Evolutionary conservation across 768 basidiomycete genomes (phyloP), one percentile per base, ranked within the genome.

Genomic region (Psilocybe cyanescens): DNA sequence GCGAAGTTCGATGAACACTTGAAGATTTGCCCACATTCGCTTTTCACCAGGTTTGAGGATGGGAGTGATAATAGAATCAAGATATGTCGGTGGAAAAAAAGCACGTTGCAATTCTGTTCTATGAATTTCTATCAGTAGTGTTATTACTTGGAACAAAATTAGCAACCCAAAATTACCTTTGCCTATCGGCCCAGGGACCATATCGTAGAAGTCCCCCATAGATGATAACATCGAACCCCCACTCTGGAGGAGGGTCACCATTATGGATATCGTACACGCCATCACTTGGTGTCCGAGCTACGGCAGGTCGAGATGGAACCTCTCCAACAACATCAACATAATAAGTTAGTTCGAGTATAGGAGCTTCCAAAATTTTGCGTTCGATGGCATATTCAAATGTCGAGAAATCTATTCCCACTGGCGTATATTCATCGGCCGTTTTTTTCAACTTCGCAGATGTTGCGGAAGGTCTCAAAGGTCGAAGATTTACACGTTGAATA

Each of bases 121-220:
- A 31, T 9, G 67, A 24, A 12, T 6, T 33, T 50, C 9, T 61
- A 35, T 31, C 47, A 24, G 65, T 37, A 37, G 35, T 30, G 62
- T 31, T 61, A 48, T 62, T 3, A 59, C 4, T n/a, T 33, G 12
- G 51, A 39, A 24, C 30, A 39, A 31, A 55, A 33, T 29, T 24
- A 9, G 30, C 33, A 44, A 46, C 14, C 29, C 24, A 11, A 55
- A 19, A 61, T 67, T 69, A 89, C 92, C 95, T 81, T 74, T 97
- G 97, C 28, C 96, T 83, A 75, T 99, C 97, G 24, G 95, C 91
- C 97, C 97, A 99, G 3, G 97, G 97, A 4, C 97, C 97, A 71
- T 98, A 99, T 17, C 86, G 83, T 37, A 97, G 65, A 37, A 81
- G 72, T 0, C 94, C 96, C 16, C 88, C 87, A 60, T 86, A 79